Conservation (phyloP, 495 filamentous ascomycete species). For the Aspergillus ellipticus region DNA sequence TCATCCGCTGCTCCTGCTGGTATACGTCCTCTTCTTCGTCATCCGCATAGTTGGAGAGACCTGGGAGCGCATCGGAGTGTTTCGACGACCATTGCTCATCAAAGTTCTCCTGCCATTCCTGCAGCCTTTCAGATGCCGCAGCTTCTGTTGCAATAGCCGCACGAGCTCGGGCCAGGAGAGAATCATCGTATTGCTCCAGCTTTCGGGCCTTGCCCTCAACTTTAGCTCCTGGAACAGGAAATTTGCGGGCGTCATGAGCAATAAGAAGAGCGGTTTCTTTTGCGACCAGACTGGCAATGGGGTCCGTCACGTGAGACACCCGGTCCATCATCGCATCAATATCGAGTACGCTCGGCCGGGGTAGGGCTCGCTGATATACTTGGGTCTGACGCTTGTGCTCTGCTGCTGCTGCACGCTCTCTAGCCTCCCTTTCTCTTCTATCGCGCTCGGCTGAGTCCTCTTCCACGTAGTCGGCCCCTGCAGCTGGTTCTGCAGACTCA, state of each 20-base stretch:
- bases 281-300: slow-evolving; percentile 60
- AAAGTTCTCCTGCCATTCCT: slow-evolving; percentile 55
- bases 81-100: slow-evolving; percentile 63
- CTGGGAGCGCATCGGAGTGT: slow-evolving; percentile 62
- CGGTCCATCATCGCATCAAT: slow-evolving; percentile 61
- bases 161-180: slow-evolving; percentile 66
- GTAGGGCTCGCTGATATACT: slow-evolving; percentile 79
- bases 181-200: slow-evolving; percentile 67
- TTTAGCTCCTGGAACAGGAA: slow-evolving; percentile 62
- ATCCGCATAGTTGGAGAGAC: slow-evolving; percentile 72
- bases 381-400: slow-evolving; percentile 85
- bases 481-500: slow-evolving; percentile 63
- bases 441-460: slow-evolving; percentile 87
- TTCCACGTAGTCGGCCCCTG: slow-evolving; percentile 52
- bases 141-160: slow-evolving; percentile 73
- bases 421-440: slow-evolving; percentile 61
- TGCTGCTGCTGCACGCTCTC: slow-evolving; percentile 65
- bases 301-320: slow-evolving; percentile 50
- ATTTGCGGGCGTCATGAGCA: slow-evolving; percentile 73
- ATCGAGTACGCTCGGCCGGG: slow-evolving; percentile 72
- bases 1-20: slow-evolving; percentile 48
- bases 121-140: slow-evolving; percentile 46
- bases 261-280: slow-evolving; percentile 75
- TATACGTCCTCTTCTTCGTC: slow-evolving; percentile 52
- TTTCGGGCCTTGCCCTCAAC: slow-evolving; percentile 56